Evolutionary conservation across 495 filamentous ascomycete species (phyloP), one percentile per base, ranked within the genome.

Genomic region (Talaromyces liani): DNA sequence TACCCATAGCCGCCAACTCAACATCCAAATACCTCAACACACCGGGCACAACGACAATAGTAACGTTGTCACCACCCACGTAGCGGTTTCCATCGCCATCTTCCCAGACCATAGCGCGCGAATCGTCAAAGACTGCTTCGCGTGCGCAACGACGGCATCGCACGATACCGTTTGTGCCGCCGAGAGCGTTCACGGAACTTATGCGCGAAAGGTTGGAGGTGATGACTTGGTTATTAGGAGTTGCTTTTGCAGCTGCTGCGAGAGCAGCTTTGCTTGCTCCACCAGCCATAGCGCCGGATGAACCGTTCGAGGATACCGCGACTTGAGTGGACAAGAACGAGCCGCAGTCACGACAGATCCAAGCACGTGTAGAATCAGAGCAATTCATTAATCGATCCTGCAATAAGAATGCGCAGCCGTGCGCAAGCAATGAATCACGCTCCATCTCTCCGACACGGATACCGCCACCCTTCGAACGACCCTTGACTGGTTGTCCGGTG

Each of bases 391-490:
- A 82, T 41, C 94, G 90, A 72, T 98, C 94, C 71, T 98, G 94
- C 14, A 98, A 83, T 31, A 98, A 77, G 82, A 93, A 97, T 14
- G 93, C 93, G 14, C 93, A 90, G 6, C 94, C 94, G 78, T 98
- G 94, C 6, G 94, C 94, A 61, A 98, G 82, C 10, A 98, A 79
- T 4, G 93, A 90, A 75, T 98, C 94, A 64, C 94, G 87, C 78
- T 98, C 94, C 94, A 98, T 98, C 79, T 98, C 94, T 69, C 94
- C 94, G 31, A 98, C 93, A 79, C 94, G 90, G 70, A 98, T 97
- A 85, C 94, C 94, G 74, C 94, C 94, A 68, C 94, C 94, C 80
- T 91, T 91, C 70, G 91, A 92, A 70, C 93, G 82, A 63, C 94
- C 94, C 80, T 98, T 97, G 78, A 98, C 92, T 27, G 94, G 94